Conservation (phyloP, 2,329 filamentous ascomycete species). For the Epichloe glyceriae region DNA sequence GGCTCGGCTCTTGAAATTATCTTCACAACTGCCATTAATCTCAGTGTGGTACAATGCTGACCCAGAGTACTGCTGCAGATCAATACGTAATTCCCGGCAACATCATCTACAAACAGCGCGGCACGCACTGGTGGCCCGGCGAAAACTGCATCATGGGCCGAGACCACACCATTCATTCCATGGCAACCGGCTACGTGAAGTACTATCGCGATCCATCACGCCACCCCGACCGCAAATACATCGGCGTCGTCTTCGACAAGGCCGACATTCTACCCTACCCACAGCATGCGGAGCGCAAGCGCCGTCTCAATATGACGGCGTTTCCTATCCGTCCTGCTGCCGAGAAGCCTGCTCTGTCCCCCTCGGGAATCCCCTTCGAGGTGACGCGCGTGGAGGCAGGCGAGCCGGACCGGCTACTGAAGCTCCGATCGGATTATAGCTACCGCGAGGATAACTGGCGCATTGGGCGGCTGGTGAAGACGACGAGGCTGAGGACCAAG, state of each 20-base stretch:
- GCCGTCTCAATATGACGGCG: conserved; percentile 62
- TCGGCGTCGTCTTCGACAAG: conserved; percentile 81
- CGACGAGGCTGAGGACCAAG: conserved; percentile 36
- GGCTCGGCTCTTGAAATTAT: not conserved
- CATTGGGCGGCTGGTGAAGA: conserved; percentile 40
- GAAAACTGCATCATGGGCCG: conserved; percentile 93
- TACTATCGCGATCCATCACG: conserved; percentile 82
- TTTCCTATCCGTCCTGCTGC: conserved; percentile 28
- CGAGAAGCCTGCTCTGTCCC: conserved; percentile 27
- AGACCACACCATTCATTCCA: conserved; percentile 90
- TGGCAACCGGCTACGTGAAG: conserved; percentile 77
- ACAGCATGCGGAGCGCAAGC: conserved; percentile 56
- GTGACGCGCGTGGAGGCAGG: conserved; percentile 28
- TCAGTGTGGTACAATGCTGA: not conserved
- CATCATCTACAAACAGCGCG: conserved; percentile 95
- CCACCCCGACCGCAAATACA: conserved; percentile 84
- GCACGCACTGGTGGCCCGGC: conserved; percentile 86
- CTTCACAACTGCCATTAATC: not conserved
- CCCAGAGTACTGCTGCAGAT: conserved; percentile 35
- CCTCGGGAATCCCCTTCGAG: conserved; percentile 38
- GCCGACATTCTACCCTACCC: conserved; percentile 68
- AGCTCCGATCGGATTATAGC: conserved; percentile 39
- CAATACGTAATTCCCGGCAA: conserved; percentile 92
- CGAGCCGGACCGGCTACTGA: conserved; percentile 34
- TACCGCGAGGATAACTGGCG: conserved; percentile 49